Conservation (phyloP, 148 eudicot genomes). For the Beta vulgaris region DNA sequence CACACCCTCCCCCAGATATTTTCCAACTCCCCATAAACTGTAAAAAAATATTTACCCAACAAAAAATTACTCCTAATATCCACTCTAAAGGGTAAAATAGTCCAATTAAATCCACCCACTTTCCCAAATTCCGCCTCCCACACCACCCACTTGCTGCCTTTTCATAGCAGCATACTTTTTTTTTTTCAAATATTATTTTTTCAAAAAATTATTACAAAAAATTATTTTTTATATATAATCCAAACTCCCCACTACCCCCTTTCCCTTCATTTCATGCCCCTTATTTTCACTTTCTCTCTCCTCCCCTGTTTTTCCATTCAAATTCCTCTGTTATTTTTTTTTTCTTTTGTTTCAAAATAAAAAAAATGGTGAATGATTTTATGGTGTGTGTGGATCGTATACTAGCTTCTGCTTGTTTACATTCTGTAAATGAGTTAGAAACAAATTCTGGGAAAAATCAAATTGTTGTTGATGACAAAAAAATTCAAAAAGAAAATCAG, state of each 20-base stretch:
- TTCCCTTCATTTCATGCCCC: neutral
- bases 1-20: neutral
- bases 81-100: neutral
- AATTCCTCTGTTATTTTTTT: neutral
- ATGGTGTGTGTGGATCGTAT: conserved; percentile 67
- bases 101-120: conserved; percentile 18
- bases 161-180: conserved; percentile 3
- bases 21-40: conserved; percentile 8
- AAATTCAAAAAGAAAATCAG: neutral
- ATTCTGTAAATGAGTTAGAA: conserved; percentile 27
- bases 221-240: neutral
- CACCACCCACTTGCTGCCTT: conserved; percentile 33
- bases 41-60: neutral
- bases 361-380: conserved; percentile 55
- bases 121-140: conserved; percentile 32
- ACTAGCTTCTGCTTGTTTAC: conserved; percentile 42
- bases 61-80: neutral
- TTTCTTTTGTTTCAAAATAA: neutral
- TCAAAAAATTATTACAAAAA: neutral
- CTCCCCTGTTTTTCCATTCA: conserved; percentile 8
- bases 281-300: neutral
- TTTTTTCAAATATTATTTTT: neutral
- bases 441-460: conserved; percentile 13
- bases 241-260: conserved; percentile 3
- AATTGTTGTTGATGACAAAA: neutral